Evolutionary conservation across 192 early-diverging fungal genomes (phyloP).

Genomic region (Rhizoclosmatium sp.): DNA sequence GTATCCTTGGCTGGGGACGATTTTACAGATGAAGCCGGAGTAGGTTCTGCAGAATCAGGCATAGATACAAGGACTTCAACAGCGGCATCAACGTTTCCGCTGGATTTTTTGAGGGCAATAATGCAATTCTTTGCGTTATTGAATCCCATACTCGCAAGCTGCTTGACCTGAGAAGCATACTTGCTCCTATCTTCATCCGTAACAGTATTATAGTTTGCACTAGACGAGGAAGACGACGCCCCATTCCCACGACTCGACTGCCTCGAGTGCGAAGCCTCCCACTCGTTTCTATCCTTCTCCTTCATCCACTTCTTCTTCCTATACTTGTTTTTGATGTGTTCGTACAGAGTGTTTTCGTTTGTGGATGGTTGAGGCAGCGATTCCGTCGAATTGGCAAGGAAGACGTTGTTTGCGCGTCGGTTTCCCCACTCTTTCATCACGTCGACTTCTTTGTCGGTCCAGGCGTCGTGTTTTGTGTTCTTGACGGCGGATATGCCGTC

Average conservation of each 20-base stretch:
- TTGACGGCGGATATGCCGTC: slow-evolving; percentile 87
- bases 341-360: slow-evolving; percentile 75
- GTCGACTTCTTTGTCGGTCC: slow-evolving; percentile 87
- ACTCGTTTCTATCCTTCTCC: slow-evolving; percentile 8
- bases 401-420: slow-evolving; percentile 36
- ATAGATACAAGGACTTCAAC: slow-evolving; percentile 63
- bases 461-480: slow-evolving; percentile 86
- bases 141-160: slow-evolving; percentile 80
- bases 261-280: not conserved
- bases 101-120: slow-evolving; percentile 70
- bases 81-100: slow-evolving; percentile 75
- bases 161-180: slow-evolving; percentile 40
- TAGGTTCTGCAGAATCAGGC: slow-evolving; percentile 3
- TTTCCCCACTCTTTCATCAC: slow-evolving; percentile 49
- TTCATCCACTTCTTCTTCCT: slow-evolving; percentile 66
- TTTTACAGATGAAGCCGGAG: not conserved
- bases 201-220: not conserved
- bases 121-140: slow-evolving; percentile 71
- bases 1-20: not conserved
- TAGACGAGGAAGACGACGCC: not conserved
- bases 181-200: slow-evolving; percentile 17
- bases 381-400: not conserved
- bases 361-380: not conserved
- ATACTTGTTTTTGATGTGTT: slow-evolving; percentile 92
- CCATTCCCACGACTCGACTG: not conserved